A percentile compares a stretch with the other conserved stretches of the same genome.
Evolutionary conservation across 768 basidiomycete genomes (phyloP).

Genomic region (Suillus weaverae): DNA sequence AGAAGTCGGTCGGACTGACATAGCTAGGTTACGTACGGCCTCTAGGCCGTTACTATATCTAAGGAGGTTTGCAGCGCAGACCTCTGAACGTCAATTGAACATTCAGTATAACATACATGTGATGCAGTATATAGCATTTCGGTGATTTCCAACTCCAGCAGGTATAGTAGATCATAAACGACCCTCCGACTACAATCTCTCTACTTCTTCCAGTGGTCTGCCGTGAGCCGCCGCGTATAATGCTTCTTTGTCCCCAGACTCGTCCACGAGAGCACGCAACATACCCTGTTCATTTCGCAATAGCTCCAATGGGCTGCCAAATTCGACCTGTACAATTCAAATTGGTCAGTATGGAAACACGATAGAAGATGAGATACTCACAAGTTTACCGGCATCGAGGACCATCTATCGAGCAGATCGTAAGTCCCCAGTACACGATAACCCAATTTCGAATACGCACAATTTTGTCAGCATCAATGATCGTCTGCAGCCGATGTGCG

Average conservation of each 20-base stretch:
- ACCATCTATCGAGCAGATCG: slow-evolving; percentile 35
- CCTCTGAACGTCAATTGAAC: no score
- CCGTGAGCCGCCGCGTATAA: slow-evolving; percentile 42
- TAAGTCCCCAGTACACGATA: slow-evolving; percentile 5
- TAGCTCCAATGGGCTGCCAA: slow-evolving; percentile 49
- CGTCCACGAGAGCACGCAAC: slow-evolving; percentile 56
- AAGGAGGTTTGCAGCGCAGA: no score
- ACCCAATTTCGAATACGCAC: slow-evolving; percentile 26
- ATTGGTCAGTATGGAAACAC: slow-evolving; percentile 2
- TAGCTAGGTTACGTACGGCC: no score
- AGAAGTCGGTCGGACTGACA: no score
- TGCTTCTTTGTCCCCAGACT: slow-evolving; percentile 51
- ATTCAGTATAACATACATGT: neutral
- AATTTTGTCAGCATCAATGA: slow-evolving; percentile 64
- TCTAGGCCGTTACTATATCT: no score
- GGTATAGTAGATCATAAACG: neutral
- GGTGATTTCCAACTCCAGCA: neutral
- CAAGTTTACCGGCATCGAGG: slow-evolving; percentile 42
- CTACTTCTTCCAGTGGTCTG: neutral
- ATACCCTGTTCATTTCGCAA: slow-evolving; percentile 52
- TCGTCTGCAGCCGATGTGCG: slow-evolving; percentile 57
- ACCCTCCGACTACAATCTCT: neutral
- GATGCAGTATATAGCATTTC: neutral
- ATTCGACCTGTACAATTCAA: slow-evolving; percentile 40
- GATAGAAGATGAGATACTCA: slow-evolving; percentile 22